Evolutionary conservation across 2,329 filamentous ascomycete genomes (phyloP).

Genomic region (Trichoderma sp.): DNA sequence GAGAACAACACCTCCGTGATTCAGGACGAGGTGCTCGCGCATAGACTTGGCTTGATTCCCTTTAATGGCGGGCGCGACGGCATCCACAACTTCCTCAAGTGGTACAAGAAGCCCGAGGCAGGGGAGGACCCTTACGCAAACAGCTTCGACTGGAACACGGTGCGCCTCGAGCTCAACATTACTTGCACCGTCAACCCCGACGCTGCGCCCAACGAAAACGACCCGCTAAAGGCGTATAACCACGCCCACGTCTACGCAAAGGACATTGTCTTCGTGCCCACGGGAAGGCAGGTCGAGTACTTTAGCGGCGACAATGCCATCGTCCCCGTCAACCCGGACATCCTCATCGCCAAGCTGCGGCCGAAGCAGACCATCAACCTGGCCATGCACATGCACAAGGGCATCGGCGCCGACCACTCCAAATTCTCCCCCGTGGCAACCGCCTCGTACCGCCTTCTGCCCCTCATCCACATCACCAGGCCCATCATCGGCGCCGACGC

Average conservation of each 20-base stretch:
- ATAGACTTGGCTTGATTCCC: slow-evolving; percentile 85
- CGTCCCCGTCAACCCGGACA: slow-evolving; percentile 80
- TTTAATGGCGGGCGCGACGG: slow-evolving; percentile 77
- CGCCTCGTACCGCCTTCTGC: slow-evolving; percentile 86
- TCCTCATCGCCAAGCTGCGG: slow-evolving; percentile 88
- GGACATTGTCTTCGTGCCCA: slow-evolving; percentile 73
- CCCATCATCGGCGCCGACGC: slow-evolving; percentile 88
- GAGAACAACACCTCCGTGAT: slow-evolving; percentile 97
- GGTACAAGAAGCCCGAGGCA: slow-evolving; percentile 68
- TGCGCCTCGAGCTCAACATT: slow-evolving; percentile 72
- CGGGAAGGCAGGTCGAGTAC: slow-evolving; percentile 66
- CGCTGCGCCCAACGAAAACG: slow-evolving; percentile 68
- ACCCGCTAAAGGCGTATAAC: slow-evolving; percentile 80
- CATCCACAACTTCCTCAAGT: slow-evolving; percentile 73
- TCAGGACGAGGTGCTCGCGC: slow-evolving; percentile 93
- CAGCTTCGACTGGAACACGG: slow-evolving; percentile 79
- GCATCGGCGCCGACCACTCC: slow-evolving; percentile 88
- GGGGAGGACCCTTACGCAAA: slow-evolving; percentile 60
- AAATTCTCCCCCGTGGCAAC: slow-evolving; percentile 98
- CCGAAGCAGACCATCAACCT: slow-evolving; percentile 85
- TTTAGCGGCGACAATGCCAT: slow-evolving; percentile 70
- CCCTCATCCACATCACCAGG: slow-evolving; percentile 75
- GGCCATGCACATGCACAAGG: slow-evolving; percentile 91
- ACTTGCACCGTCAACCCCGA: slow-evolving; percentile 77
- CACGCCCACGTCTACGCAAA: slow-evolving; percentile 80